Evolutionary conservation across 2,329 filamentous ascomycete genomes (phyloP).

Genomic region (Lachnellula occidentalis): DNA sequence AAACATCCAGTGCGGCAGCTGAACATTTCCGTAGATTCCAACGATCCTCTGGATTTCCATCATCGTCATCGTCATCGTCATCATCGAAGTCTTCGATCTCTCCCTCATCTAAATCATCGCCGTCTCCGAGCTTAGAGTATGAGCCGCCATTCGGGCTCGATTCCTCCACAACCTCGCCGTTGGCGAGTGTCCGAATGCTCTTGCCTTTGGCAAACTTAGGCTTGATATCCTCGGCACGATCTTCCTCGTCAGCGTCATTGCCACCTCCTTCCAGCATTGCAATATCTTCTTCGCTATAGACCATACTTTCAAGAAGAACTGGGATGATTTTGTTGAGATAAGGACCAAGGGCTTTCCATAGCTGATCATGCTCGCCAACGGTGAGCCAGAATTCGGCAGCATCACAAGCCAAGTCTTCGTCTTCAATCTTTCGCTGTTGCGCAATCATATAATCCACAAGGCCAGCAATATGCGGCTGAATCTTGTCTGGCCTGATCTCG

Average conservation of each 20-base stretch:
- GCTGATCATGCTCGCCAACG: conserved; percentile 76
- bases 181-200: conserved; percentile 36
- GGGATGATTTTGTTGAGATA: conserved; percentile 83
- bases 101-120: conserved; percentile 79
- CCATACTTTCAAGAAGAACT: conserved; percentile 87
- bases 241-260: conserved; percentile 87
- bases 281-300: conserved; percentile 93
- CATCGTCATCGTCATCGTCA: conserved; percentile 74
- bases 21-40: conserved; percentile 98
- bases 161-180: conserved; percentile 43
- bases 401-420: conserved; percentile 86
- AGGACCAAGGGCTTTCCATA: conserved; percentile 71
- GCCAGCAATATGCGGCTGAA: conserved; percentile 79
- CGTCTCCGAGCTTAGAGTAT: conserved; percentile 54
- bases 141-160: conserved; percentile 48
- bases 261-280: conserved; percentile 75
- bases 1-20: conserved; percentile 88
- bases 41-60: conserved; percentile 77
- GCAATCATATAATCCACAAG: conserved; percentile 89
- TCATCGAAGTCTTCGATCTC: conserved; percentile 71
- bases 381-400: conserved; percentile 97
- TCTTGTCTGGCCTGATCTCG: conserved; percentile 83
- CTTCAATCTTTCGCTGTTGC: conserved; percentile 76
- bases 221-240: conserved; percentile 84
- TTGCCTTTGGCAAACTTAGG: conserved; percentile 80